Conservation (phyloP, 148 eudicot species). For the Camellia sinensis region DNA sequence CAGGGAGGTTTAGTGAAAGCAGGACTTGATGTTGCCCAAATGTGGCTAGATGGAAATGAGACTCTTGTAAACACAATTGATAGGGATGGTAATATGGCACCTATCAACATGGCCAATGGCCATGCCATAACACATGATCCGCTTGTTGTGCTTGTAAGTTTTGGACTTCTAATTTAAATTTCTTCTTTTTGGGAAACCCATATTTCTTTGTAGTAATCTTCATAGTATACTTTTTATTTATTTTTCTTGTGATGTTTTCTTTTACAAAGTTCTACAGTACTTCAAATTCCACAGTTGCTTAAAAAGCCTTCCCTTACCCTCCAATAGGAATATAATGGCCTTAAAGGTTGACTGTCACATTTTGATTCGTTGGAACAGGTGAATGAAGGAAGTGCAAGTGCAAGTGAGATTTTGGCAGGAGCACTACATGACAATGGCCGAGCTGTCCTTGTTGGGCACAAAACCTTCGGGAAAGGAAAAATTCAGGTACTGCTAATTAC, state of each 20-base stretch:
- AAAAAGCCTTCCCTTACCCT: too few relatives aligned
- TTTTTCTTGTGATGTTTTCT: too few relatives aligned
- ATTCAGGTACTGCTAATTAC: slow-evolving; percentile 58
- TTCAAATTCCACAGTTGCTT: too few relatives aligned
- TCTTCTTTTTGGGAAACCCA: neutral
- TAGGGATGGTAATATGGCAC: slow-evolving; percentile 79
- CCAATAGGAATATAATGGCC: too few relatives aligned
- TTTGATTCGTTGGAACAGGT: slow-evolving; percentile 44
- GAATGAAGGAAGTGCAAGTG: slow-evolving; percentile 97
- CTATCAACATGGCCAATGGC: slow-evolving; percentile 77
- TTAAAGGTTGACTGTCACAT: neutral
- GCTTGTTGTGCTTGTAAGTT: slow-evolving; percentile 83
- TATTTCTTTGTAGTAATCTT: neutral
- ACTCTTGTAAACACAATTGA: slow-evolving; percentile 89
- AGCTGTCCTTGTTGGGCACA: slow-evolving; percentile 82
- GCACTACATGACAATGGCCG: slow-evolving; percentile 95
- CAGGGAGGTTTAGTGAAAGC: slow-evolving; percentile 95
- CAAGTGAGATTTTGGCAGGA: slow-evolving; percentile 94
- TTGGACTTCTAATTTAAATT: neutral
- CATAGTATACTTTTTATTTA: too few relatives aligned
- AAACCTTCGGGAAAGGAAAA: slow-evolving; percentile 90
- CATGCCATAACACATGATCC: slow-evolving; percentile 94
- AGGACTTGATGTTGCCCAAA: slow-evolving; percentile 93
- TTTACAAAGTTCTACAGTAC: too few relatives aligned
- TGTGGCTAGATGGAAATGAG: slow-evolving; percentile 96